Evolutionary conservation across 176 grass and related monocot species (phyloP).

Genomic region (Raddia guianensis): DNA sequence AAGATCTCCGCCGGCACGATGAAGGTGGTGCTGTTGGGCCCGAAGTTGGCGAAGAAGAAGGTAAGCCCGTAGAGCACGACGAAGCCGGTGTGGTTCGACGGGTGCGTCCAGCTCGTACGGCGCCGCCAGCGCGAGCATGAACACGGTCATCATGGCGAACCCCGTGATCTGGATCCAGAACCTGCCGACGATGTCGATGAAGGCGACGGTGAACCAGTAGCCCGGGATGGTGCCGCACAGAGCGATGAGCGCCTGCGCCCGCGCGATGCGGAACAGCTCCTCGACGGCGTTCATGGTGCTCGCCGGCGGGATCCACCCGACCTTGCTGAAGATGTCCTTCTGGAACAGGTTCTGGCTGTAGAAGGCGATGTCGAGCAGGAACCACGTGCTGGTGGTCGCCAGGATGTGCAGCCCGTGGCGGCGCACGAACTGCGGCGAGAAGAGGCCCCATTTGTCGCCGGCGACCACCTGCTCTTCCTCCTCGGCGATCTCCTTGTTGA

Average conservation of each 20-base stretch:
- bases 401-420: slow-evolving; percentile 70
- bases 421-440: slow-evolving; percentile 57
- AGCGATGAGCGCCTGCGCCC: slow-evolving; percentile 68
- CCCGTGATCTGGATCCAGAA: slow-evolving; percentile 81
- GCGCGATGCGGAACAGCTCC: slow-evolving; percentile 64
- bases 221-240: slow-evolving; percentile 79
- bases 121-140: slow-evolving; percentile 61
- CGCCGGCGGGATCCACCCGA: slow-evolving; percentile 70
- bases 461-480: background rate
- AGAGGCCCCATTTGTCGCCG: slow-evolving; percentile 55
- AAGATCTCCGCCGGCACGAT: slow-evolving; percentile 80
- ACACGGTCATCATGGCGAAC: slow-evolving; percentile 75
- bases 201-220: slow-evolving; percentile 87
- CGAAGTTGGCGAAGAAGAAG: slow-evolving; percentile 86
- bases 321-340: slow-evolving; percentile 83
- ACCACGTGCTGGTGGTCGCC: slow-evolving; percentile 73
- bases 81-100: slow-evolving; percentile 53
- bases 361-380: slow-evolving; percentile 81
- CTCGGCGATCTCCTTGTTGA: slow-evolving; percentile 52
- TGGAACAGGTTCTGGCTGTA: slow-evolving; percentile 93
- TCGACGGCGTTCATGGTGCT: slow-evolving; percentile 74
- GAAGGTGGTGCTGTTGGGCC: slow-evolving; percentile 74
- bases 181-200: slow-evolving; percentile 68
- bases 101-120: slow-evolving; percentile 58
- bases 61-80: slow-evolving; percentile 71